Evolutionary conservation across 345 rosid genomes (phyloP), one percentile per base, ranked within the genome.

Genomic region (Eucalyptus marginata): DNA sequence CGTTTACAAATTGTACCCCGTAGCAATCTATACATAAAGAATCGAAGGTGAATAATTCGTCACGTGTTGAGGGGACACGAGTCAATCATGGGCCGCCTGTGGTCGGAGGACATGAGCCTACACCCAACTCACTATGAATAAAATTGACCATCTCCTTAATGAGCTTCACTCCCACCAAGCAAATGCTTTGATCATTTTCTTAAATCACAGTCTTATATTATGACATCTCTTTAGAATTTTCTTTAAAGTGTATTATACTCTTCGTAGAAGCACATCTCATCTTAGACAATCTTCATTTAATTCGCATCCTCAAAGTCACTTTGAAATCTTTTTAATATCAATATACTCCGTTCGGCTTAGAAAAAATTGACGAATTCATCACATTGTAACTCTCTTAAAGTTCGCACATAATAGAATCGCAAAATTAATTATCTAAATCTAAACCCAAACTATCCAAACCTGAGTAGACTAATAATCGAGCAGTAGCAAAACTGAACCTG

Each of bases 31-130:
- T 0, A 7, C 36, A 62, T 29, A 62, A 62, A 15, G 8, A 62
- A n/a, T 62, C 0, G 43, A 15, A 1, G 7, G 22, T 16, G 24
- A 8, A 33, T 9, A 31, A 31, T 9, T 4, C 0, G 7, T 33
- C 24, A 16, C 2, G 4, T 31, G 18, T 68, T 68, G 4, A 16
- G 80, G 24, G 24, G 12, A 16, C 13, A 33, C 24, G 2, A 7
- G 12, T 33, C 13, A 31, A 68, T 31, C 2, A 68, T n/a, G 79
- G 40, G 40, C 10, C 0, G 2, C 33, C 6, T 16, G 0, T 31
- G 79, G 5, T 66, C 3, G 22, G 40, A 15, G 40, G 20, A 31
- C 6, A 66, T 0, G 3, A 13, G 20, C 5, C 2, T 0, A 66
- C 40, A 31, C 79, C 40, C 33, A 15, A 13, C 33, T 13, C 68